A percentile compares a stretch with the other conserved stretches of the same genome.
Evolutionary conservation across 2,329 filamentous ascomycete species (phyloP).

Genomic region (Orbilia brochopaga): DNA sequence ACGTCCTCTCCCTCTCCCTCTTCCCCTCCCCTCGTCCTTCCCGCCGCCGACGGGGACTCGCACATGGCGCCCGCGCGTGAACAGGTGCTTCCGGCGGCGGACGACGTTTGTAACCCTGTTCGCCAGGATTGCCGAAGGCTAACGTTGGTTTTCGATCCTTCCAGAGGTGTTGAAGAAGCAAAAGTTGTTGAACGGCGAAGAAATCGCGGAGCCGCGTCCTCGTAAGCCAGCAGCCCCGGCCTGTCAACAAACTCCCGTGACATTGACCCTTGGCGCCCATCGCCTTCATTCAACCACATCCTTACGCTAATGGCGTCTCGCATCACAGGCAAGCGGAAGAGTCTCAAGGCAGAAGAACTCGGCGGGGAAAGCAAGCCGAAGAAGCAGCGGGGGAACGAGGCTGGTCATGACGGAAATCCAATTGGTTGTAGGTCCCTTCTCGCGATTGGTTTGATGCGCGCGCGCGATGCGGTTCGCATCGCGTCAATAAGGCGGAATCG

Average conservation of each 20-base stretch:
- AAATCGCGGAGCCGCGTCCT: slow-evolving; percentile 51
- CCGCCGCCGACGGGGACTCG: not conserved
- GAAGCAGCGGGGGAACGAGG: slow-evolving; percentile 35
- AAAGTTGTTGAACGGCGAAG: slow-evolving; percentile 49
- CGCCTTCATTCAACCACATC: slow-evolving; percentile 8
- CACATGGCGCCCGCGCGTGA: not conserved
- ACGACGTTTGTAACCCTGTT: slow-evolving; percentile 1
- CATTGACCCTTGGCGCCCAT: slow-evolving; percentile 38
- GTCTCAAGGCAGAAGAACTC: slow-evolving; percentile 37
- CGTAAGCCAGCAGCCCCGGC: slow-evolving; percentile 29
- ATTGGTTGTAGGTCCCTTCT: slow-evolving; percentile 31
- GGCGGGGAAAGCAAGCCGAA: slow-evolving; percentile 35
- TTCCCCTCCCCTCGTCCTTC: slow-evolving; percentile 2
- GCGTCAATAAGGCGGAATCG: not conserved
- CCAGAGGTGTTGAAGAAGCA: slow-evolving; percentile 50
- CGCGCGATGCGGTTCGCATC: not conserved
- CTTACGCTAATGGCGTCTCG: not conserved
- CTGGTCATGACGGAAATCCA: slow-evolving; percentile 32
- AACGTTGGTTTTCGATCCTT: slow-evolving; percentile 16
- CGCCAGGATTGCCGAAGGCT: not conserved
- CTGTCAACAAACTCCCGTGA: slow-evolving; percentile 47
- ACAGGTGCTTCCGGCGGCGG: slow-evolving; percentile 9
- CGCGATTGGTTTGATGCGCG: slow-evolving; percentile 2
- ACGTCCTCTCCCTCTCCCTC: slow-evolving; percentile 13
- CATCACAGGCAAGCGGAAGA: slow-evolving; percentile 44